Conservation (phyloP, 2,329 filamentous ascomycete species). For the Arthrocladium fulminans region DNA sequence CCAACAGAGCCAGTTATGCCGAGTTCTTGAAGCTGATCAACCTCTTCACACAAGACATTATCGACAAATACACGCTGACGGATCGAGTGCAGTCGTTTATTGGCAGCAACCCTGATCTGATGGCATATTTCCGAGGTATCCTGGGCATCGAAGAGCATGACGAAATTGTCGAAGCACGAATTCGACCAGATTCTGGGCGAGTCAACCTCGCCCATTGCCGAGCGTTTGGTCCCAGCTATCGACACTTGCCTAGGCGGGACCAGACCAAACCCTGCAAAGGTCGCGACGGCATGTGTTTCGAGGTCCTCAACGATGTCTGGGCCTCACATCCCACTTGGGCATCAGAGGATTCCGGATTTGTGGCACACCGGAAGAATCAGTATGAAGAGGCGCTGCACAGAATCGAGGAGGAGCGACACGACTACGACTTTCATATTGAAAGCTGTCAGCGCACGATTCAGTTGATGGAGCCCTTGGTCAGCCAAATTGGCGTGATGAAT, state of each 20-base stretch:
- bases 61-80: slow-evolving; percentile 73
- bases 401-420: slow-evolving; percentile 95
- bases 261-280: slow-evolving; percentile 87
- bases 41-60: slow-evolving; percentile 84
- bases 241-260: slow-evolving; percentile 81
- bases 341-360: slow-evolving; percentile 94
- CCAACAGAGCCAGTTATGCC: slow-evolving; percentile 83
- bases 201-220: slow-evolving; percentile 94
- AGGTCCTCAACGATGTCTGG: slow-evolving; percentile 95
- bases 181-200: slow-evolving; percentile 64
- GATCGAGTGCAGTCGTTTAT: slow-evolving; percentile 80
- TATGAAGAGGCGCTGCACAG: slow-evolving; percentile 90
- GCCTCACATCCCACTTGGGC: slow-evolving; percentile 98
- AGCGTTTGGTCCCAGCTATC: slow-evolving; percentile 90
- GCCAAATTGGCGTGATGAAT: slow-evolving; percentile 75
- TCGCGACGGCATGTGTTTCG: slow-evolving; percentile 85
- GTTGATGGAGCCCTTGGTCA: slow-evolving; percentile 85
- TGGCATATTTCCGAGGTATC: slow-evolving; percentile 78
- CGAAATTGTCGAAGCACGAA: slow-evolving; percentile 67
- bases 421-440: slow-evolving; percentile 98
- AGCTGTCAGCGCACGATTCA: slow-evolving; percentile 91
- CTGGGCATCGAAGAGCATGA: slow-evolving; percentile 69
- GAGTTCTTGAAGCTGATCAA: slow-evolving; percentile 98
- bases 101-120: slow-evolving; percentile 78
- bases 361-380: slow-evolving; percentile 92